Evolutionary conservation across 2,329 filamentous ascomycete genomes (phyloP).

Genomic region (Fusarium graminum): DNA sequence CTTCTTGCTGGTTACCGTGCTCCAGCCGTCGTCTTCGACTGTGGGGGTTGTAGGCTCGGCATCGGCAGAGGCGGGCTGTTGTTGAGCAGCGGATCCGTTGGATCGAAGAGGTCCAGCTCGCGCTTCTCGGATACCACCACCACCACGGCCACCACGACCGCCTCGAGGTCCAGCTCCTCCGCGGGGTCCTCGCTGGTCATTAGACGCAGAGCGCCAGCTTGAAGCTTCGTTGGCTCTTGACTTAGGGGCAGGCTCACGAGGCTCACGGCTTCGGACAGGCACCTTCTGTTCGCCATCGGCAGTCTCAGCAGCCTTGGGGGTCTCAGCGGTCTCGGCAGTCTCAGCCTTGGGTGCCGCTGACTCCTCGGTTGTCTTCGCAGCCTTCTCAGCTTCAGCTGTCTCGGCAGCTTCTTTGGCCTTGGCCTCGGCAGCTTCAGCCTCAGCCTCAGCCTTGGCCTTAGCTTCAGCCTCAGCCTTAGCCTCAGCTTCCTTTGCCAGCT

Average conservation of each 20-base stretch:
- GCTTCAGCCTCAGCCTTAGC: conserved; percentile 61
- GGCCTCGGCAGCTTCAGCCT: conserved; percentile 50
- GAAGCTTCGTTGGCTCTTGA: conserved; percentile 69
- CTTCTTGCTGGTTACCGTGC: conserved; percentile 63
- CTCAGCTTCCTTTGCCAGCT: conserved; percentile 70
- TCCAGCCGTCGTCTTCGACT: conserved; percentile 73
- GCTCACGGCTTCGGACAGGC: conserved; percentile 57
- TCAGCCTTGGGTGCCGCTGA: conserved; percentile 48
- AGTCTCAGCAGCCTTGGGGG: conserved; percentile 44
- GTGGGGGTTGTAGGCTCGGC: conserved; percentile 55
- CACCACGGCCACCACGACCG: conserved; percentile 57
- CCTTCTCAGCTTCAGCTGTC: conserved; percentile 48
- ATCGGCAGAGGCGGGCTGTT: conserved; percentile 53
- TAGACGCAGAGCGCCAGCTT: conserved; percentile 70
- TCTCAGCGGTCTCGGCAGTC: conserved; percentile 45
- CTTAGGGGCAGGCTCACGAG: conserved; percentile 59
- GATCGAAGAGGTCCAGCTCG: conserved; percentile 59
- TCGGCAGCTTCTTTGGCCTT: conserved; percentile 50
- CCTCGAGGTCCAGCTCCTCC: conserved; percentile 62
- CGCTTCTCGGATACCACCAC: conserved; percentile 59
- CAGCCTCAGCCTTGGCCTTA: conserved; percentile 48
- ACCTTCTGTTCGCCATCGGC: conserved; percentile 63
- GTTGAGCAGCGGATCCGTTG: conserved; percentile 61
- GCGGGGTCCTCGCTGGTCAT: conserved; percentile 62
- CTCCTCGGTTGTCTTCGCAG: conserved; percentile 45